Conservation (phyloP, 2,329 filamentous ascomycete species). For the Diaporthe velutina region DNA sequence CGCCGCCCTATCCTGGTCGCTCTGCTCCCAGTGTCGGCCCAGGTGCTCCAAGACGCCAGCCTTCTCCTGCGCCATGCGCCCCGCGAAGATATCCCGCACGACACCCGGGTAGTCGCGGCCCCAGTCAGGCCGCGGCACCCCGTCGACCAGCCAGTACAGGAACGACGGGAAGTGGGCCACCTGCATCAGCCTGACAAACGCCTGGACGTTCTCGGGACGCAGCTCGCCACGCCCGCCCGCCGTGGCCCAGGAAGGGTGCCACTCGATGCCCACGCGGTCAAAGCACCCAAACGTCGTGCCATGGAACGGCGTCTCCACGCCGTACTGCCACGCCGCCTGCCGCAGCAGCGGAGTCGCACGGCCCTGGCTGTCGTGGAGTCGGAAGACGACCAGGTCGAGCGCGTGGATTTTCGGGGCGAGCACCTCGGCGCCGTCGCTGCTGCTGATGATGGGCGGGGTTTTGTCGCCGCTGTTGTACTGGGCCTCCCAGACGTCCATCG, state of each 20-base stretch:
- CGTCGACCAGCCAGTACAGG: slow-evolving; percentile 18
- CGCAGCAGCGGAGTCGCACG: slow-evolving; percentile 13
- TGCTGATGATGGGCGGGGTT: background rate
- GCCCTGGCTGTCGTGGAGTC: slow-evolving; percentile 14
- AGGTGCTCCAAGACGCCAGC: background rate
- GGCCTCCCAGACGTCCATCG: background rate
- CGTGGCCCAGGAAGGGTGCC: background rate
- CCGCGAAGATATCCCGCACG: background rate
- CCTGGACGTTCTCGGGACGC: background rate
- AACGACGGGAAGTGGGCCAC: background rate
- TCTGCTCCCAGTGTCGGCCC: background rate
- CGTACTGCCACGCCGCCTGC: slow-evolving; percentile 1
- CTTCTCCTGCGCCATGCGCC: background rate
- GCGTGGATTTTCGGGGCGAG: background rate
- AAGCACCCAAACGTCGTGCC: background rate
- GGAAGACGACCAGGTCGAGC: slow-evolving; percentile 2
- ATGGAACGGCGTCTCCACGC: background rate
- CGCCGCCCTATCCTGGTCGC: background rate
- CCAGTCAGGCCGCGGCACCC: slow-evolving; percentile 28
- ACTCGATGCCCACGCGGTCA: slow-evolving; percentile 18
- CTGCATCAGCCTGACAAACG: background rate
- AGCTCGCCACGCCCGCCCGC: background rate
- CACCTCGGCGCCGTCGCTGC: background rate
- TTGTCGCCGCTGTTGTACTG: background rate
- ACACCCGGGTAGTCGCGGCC: slow-evolving; percentile 5